Evolutionary conservation across 2,329 filamentous ascomycete genomes (phyloP).

Genomic region (Colletotrichum lindemuthianum): DNA sequence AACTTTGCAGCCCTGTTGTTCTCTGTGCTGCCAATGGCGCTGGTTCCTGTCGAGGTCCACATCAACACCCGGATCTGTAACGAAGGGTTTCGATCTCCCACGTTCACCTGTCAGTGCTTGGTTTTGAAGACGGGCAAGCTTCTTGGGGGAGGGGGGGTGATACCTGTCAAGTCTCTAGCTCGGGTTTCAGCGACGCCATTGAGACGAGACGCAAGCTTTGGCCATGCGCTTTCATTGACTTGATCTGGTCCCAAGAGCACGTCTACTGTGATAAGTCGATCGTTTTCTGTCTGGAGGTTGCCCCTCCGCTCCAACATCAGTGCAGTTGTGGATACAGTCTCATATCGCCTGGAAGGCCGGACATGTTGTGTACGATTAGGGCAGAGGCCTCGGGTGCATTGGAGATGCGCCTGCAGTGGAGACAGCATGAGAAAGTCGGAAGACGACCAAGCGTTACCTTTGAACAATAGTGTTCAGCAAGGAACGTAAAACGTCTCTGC

Average conservation of each 20-base stretch:
- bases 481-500: slow-evolving; percentile 17
- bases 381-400: too few relatives aligned
- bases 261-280: background rate
- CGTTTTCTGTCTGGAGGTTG: background rate
- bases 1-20: slow-evolving; percentile 7
- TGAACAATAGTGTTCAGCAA: background rate
- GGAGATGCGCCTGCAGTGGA: too few relatives aligned
- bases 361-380: too few relatives aligned
- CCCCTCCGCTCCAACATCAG: background rate
- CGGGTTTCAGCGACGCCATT: slow-evolving; percentile 21
- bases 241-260: background rate
- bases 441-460: background rate
- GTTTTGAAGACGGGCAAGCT: slow-evolving; percentile 18
- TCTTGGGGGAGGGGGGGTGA: background rate
- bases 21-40: slow-evolving; percentile 13
- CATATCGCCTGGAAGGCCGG: too few relatives aligned
- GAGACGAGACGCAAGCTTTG: slow-evolving; percentile 16
- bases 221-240: slow-evolving; percentile 11
- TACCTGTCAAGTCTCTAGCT: slow-evolving; percentile 19
- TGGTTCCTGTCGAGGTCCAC: slow-evolving; percentile 1
- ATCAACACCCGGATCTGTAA: slow-evolving; percentile 17
- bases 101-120: background rate
- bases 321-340: too few relatives aligned
- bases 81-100: background rate
- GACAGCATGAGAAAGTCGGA: too few relatives aligned